Conservation (phyloP, 495 filamentous ascomycete species). For the Aspergillus cristatus region DNA sequence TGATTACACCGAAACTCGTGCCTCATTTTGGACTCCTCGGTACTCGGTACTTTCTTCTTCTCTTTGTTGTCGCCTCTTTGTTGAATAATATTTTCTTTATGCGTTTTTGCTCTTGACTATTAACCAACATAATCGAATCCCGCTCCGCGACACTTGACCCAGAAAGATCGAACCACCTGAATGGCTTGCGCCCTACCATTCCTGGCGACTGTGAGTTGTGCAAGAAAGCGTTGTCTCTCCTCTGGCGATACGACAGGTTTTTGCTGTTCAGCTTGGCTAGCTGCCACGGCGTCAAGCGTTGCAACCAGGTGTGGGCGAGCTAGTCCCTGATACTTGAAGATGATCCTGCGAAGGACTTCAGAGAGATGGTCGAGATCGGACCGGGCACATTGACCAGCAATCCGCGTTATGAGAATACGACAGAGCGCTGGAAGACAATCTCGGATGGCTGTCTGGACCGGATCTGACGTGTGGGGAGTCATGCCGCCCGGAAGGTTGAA, state of each 20-base stretch:
- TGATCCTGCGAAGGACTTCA: conserved; percentile 68
- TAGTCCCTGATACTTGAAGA: conserved; percentile 55
- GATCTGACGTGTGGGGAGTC: conserved; percentile 29
- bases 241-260: conserved; percentile 18
- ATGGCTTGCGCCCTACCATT: conserved; percentile 47
- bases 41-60: not conserved
- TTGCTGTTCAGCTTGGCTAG: conserved; percentile 37
- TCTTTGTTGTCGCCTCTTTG: no score
- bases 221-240: conserved; percentile 28
- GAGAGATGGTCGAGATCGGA: conserved; percentile 69
- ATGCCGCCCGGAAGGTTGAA: conserved; percentile 29
- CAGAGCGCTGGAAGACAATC: conserved; percentile 52
- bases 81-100: no score
- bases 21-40: not conserved
- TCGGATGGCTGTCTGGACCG: conserved; percentile 45
- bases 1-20: not conserved
- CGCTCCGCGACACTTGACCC: conserved; percentile 61
- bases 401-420: conserved; percentile 52
- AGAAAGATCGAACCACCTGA: conserved; percentile 56
- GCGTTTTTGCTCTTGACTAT: no score
- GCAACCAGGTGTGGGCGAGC: conserved; percentile 52
- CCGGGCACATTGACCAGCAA: conserved; percentile 64
- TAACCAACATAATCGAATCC: conserved; percentile 51
- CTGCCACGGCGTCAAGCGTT: conserved; percentile 49
- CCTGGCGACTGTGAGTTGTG: conserved; percentile 42